phyloP scores from a whole-genome alignment of 169 alveolate species.

The Theileria sp. region DNA sequence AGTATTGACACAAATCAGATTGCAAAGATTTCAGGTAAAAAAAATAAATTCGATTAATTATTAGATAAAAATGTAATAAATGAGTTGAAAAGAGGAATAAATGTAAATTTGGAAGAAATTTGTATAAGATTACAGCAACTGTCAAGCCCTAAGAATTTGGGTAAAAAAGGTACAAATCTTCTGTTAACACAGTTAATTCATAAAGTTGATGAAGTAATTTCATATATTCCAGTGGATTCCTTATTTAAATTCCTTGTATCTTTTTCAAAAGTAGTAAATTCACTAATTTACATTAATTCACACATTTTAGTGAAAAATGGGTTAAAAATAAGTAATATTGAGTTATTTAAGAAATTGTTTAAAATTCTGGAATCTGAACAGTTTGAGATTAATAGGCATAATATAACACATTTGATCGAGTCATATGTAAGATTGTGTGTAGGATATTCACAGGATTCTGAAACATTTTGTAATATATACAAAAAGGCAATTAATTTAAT shows the following conservation, averaged over 20 bases:
- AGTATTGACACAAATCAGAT: background rate
- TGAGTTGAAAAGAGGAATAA: background rate
- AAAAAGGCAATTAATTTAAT: constrained; percentile 17
- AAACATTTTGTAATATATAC: constrained; percentile 30
- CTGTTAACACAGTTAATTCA: background rate
- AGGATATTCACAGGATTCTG: constrained; percentile 40
- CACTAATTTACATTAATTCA: constrained; percentile 7
- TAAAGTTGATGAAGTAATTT: background rate
- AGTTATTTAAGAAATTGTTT: constrained; percentile 33
- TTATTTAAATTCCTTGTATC: constrained; percentile 30
- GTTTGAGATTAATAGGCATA: constrained; percentile 17
- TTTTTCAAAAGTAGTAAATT: constrained; percentile 12
- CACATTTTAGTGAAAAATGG: background rate
- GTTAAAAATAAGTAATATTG: constrained; percentile 28
- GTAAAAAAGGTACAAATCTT: background rate
- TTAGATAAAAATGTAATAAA: background rate
- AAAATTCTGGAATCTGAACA: constrained; percentile 16
- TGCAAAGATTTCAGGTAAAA: background rate
- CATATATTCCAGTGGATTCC: constrained; percentile 3
- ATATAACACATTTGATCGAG: constrained; percentile 16
- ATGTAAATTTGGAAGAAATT: background rate
- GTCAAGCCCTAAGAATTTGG: background rate
- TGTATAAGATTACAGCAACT: constrained; percentile 27
- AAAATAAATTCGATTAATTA: background rate
- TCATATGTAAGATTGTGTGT: constrained; percentile 53